Base-by-base conservation (phyloP, 257 asterid genomes). In the Eustoma russellianum region DNA sequence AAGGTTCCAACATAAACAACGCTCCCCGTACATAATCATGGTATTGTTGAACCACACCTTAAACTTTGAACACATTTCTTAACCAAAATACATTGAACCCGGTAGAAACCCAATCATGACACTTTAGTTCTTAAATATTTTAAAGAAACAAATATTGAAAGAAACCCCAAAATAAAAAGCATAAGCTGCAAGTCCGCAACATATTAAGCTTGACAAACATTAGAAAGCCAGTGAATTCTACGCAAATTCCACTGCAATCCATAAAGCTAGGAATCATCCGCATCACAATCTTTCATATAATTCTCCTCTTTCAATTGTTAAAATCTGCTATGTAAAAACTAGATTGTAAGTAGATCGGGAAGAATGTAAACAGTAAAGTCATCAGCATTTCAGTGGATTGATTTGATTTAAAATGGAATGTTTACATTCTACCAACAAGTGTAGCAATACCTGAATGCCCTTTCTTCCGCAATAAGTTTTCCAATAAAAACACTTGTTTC, bases 391-490 rank as follows among this genome's bases (percentile, higher is more conserved):
- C 30, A 24, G 43, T 3, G 12, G 2, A 0, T 13, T 17, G 46
- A 52, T 19, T 46, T 51, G 56, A 48, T 57, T 30, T 5, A 43
- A 11, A 24, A 33, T 11, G 33, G 34, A 57, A 50, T 33, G 33
- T 17, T 47, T 55, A 17, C 12, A 38, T 55, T n/a, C 60, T 17
- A 34, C 49, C 41, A 18, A 9, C 34, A 34, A 17, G 41, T 24
- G n/a, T 46, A 53, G 14, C 24, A 53, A 45, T 74, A 88, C 97
- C 99, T 79, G 88, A 60, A 63, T 58, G 30, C 47, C 83, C 94
- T 74, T 77, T 83, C 86, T 83, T 92, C 28, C 95, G 83, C 67
- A 92, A 73, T 68, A 92, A 81, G 83, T 92, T 88, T 70, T 79
- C 86, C 82, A 85, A 48, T 59, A 71, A 71, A 75, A 92, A 92